Evolutionary conservation across 2,329 filamentous ascomycete species (phyloP).

Genomic region (Claviceps sp.): DNA sequence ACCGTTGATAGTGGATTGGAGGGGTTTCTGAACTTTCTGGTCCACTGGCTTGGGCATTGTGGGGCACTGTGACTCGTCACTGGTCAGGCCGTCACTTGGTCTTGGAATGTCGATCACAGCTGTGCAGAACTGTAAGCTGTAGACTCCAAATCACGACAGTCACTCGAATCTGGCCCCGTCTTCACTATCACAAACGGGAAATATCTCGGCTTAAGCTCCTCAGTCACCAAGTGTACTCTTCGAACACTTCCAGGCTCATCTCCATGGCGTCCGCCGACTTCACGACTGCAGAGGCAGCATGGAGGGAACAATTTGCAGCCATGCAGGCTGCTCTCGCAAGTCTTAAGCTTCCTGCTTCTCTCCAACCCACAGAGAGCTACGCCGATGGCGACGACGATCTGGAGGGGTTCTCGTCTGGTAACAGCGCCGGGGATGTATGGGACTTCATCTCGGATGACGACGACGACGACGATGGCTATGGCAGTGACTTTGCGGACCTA

Average conservation of each 20-base stretch:
- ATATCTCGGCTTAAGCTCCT: background rate
- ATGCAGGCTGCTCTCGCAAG: slow-evolving; percentile 79
- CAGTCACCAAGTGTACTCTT: background rate
- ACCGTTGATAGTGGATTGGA: background rate
- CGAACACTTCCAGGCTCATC: background rate
- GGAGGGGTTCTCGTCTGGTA: slow-evolving; percentile 40
- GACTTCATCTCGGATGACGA: slow-evolving; percentile 73
- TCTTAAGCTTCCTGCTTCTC: slow-evolving; percentile 37
- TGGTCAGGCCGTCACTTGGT: no score
- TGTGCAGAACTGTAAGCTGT: no score
- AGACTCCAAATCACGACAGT: no score
- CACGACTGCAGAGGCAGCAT: slow-evolving; percentile 43
- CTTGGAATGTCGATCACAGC: no score
- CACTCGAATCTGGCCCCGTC: background rate
- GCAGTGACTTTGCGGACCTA: slow-evolving; percentile 48
- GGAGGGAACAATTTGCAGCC: slow-evolving; percentile 70
- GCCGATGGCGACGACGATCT: slow-evolving; percentile 56
- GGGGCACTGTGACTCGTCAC: no score
- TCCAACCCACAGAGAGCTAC: slow-evolving; percentile 30
- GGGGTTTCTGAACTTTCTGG: background rate
- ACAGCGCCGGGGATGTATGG: slow-evolving; percentile 74
- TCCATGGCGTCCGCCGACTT: slow-evolving; percentile 23
- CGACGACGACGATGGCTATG: slow-evolving; percentile 53
- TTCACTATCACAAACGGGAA: background rate
- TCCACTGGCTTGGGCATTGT: no score